Base-by-base conservation (phyloP, 441 rosid species). In the Aleurites moluccanus region DNA sequence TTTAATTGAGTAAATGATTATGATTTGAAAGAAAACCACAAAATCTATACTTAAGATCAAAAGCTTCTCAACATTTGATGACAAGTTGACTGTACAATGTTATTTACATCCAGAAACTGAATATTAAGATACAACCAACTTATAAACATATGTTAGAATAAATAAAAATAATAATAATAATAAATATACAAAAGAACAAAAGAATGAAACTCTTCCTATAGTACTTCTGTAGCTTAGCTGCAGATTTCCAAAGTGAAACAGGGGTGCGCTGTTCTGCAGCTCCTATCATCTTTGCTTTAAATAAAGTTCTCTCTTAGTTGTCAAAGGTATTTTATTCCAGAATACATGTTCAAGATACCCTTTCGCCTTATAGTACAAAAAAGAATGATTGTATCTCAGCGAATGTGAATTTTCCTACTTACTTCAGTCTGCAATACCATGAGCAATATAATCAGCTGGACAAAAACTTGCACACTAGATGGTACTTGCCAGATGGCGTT, bases 371-470 rank as follows among this genome's bases (percentile, higher is more conserved):
- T 25, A 5, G 6, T 60, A 38, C 8, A 14, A 3, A 66, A 67
- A 40, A 16, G 1, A 28, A 2, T 23, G 23, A 59, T 18, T 9
- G 7, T 15, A 42, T 64, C 52, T 75, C 70, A 73, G 8, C 76
- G 73, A 11, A 73, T 30, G 35, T 60, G 77, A 44, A 70, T 59
- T 78, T 75, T 80, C 76, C 78, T 61, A 35, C 76, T 80, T 38
- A 50, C 53, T 64, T 67, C 83, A 25, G 73, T 38, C 85, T 86
- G 85, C 69, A 78, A 76, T 66, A 60, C 23, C 74, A 65, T 11
- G 6, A 64, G 20, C 55, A 53, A 72, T 60, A 8, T 59, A 52
- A 66, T 75, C 66, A 80, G 59, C 47, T 49, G 8, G 35, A 66
- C 23, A 44, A 70, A 40, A 28, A 47, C 0, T 27, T 25, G 25